These are phyloP conservation scores for Fusarium verrucosum DNA, from an alignment of 2,329 filamentous ascomycete genomes.

Conservation along the genomic window DNA sequence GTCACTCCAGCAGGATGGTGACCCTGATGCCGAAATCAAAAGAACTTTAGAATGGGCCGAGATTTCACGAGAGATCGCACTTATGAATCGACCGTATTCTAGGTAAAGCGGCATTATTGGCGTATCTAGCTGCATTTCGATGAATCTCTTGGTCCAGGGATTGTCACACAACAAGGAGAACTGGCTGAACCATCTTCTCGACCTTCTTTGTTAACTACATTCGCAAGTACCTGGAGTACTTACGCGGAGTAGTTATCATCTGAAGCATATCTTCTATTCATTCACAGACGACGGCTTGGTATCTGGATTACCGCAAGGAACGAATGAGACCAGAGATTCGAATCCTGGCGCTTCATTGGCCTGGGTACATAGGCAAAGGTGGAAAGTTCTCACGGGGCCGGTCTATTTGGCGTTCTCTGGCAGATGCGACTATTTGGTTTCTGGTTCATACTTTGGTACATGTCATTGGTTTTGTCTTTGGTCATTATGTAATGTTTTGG, in stretches of 20 bases:
- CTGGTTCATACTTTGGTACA: background rate
- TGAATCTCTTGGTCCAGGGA: background rate
- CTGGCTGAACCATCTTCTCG: background rate
- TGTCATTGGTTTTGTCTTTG: constrained; percentile 2
- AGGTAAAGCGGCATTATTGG: constrained; percentile 54
- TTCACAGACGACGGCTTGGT: background rate
- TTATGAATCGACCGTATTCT: constrained; percentile 95
- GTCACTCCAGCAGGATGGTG: constrained; percentile 66
- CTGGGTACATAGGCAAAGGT: background rate
- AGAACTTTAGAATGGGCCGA: constrained; percentile 92
- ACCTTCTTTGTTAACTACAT: background rate
- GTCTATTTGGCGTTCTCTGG: constrained; percentile 23
- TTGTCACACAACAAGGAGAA: background rate
- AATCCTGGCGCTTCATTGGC: constrained; percentile 23
- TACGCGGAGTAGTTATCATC: background rate
- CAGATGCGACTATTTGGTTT: background rate
- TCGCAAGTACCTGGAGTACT: background rate
- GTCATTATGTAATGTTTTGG: background rate
- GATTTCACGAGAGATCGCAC: constrained; percentile 86
- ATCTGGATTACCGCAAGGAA: background rate
- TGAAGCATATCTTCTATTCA: background rate
- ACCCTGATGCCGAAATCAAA: constrained; percentile 58
- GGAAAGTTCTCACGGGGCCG: constrained; percentile 1
- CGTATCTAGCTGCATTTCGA: background rate
- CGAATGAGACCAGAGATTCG: constrained; percentile 1